These are phyloP conservation scores for Marchantia paleacea DNA, from an alignment of 225 moss, liverwort and hornwort genomes.

Conservation along the genomic window DNA sequence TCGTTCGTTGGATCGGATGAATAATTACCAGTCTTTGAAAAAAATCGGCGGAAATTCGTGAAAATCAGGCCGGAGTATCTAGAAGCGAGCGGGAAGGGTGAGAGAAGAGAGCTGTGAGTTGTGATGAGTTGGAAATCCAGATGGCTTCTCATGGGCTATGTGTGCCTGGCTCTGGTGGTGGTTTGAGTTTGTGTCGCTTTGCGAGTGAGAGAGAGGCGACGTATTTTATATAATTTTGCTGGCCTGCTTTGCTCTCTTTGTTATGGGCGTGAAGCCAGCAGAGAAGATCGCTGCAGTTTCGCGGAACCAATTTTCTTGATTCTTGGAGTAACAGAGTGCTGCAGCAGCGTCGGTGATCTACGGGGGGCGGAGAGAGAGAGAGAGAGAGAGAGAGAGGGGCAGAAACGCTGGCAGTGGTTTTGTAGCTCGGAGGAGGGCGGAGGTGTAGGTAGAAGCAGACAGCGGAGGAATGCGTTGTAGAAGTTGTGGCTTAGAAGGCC, in stretches of 20 bases:
- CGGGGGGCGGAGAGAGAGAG: background rate
- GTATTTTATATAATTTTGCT: background rate
- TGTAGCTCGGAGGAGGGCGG: background rate
- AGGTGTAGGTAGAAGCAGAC: background rate
- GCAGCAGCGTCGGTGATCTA: background rate
- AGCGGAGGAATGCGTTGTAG: constrained; percentile 4
- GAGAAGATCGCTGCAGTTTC: background rate
- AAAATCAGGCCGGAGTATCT: too few species aligned
- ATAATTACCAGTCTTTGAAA: too few species aligned
- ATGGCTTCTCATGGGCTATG: background rate
- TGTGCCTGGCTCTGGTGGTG: background rate
- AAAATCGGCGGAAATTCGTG: too few species aligned
- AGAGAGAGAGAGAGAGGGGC: background rate
- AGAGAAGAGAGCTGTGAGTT: too few species aligned
- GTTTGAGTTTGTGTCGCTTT: background rate
- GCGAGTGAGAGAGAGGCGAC: background rate
- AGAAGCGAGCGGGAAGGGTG: background rate
- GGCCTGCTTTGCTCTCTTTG: background rate
- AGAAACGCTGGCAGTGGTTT: background rate
- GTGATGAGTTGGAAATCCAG: constrained; percentile 21
- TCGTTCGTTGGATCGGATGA: too few species aligned
- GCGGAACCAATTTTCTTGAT: constrained; percentile 4
- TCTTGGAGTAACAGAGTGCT: constrained; percentile 8
- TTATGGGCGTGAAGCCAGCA: background rate
- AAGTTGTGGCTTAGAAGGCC: constrained; percentile 4